Conservation (phyloP, 352 stramenopile genomes). For the Blastocystis sp. region DNA sequence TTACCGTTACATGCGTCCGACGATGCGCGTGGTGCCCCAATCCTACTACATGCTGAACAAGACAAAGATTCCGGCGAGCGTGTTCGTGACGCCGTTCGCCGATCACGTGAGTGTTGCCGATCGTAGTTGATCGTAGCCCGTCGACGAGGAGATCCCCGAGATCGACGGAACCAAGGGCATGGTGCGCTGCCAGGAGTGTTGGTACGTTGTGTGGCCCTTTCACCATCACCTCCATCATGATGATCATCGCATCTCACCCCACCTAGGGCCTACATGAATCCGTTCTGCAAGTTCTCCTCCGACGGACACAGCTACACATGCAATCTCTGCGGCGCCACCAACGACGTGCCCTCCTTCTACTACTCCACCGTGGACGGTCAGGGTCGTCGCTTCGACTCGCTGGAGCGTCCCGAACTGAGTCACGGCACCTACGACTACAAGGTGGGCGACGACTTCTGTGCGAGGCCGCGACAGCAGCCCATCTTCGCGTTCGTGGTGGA, state of each 20-base stretch:
- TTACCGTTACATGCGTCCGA: slow-evolving; percentile 66
- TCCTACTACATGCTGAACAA: slow-evolving; percentile 64
- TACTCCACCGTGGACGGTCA: slow-evolving; percentile 15
- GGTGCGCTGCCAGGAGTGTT: slow-evolving; percentile 52
- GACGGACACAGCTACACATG: slow-evolving; percentile 31
- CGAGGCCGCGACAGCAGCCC: background rate
- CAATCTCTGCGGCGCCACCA: slow-evolving; percentile 57
- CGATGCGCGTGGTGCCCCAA: slow-evolving; percentile 45
- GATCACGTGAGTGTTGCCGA: background rate
- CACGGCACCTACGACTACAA: slow-evolving; percentile 18
- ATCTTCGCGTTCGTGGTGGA: slow-evolving; percentile 70
- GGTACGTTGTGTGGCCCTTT: background rate
- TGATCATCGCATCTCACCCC: background rate
- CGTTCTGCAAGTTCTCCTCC: slow-evolving; percentile 23
- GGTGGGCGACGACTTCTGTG: slow-evolving; percentile 43
- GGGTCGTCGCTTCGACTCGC: slow-evolving; percentile 34
- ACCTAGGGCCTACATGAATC: slow-evolving; percentile 64
- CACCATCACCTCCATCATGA: too few relatives aligned
- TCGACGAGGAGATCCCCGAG: slow-evolving; percentile 18
- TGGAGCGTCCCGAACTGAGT: slow-evolving; percentile 65
- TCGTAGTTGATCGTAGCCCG: background rate
- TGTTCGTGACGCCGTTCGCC: slow-evolving; percentile 68
- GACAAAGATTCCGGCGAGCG: slow-evolving; percentile 14
- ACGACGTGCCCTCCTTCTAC: slow-evolving; percentile 47
- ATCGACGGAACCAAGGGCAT: slow-evolving; percentile 12